A percentile compares a stretch with the other conserved stretches of the same genome.
phyloP scores from a whole-genome alignment of 2,329 filamentous ascomycete species.

The Colletotrichum liaoningense region DNA sequence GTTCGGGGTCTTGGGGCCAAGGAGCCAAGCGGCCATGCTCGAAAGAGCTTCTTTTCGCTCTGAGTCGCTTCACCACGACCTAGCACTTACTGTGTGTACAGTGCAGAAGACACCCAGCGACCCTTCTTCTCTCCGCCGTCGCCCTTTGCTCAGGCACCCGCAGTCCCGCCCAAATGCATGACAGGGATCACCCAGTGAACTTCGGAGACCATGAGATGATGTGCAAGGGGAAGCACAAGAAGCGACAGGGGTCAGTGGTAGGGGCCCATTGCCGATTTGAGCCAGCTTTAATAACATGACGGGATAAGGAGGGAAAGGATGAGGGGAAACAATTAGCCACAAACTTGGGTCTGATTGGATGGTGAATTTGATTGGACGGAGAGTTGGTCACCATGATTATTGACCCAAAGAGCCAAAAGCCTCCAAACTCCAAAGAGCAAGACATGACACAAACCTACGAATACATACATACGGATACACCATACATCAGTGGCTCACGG shows the following conservation, averaged over 20 bases:
- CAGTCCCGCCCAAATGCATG: background rate
- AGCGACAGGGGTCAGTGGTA: conserved; percentile 8
- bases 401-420: background rate
- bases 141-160: background rate
- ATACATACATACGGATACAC: background rate
- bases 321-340: conserved; percentile 8
- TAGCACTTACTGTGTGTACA: background rate
- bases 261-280: conserved; percentile 19
- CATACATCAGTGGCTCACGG: background rate
- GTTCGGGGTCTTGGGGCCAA: background rate
- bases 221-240: conserved; percentile 7
- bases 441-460: background rate
- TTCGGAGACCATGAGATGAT: conserved; percentile 15
- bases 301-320: conserved; percentile 16
- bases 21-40: background rate
- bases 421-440: background rate
- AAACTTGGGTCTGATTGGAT: background rate
- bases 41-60: background rate
- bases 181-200: conserved; percentile 9
- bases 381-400: background rate
- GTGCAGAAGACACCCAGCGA: no score
- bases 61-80: background rate
- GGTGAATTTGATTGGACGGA: background rate
- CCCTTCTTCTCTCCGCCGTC: no score
- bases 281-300: conserved; percentile 25